Conservation (phyloP, 441 rosid genomes). For the Monsonia emarginata region DNA sequence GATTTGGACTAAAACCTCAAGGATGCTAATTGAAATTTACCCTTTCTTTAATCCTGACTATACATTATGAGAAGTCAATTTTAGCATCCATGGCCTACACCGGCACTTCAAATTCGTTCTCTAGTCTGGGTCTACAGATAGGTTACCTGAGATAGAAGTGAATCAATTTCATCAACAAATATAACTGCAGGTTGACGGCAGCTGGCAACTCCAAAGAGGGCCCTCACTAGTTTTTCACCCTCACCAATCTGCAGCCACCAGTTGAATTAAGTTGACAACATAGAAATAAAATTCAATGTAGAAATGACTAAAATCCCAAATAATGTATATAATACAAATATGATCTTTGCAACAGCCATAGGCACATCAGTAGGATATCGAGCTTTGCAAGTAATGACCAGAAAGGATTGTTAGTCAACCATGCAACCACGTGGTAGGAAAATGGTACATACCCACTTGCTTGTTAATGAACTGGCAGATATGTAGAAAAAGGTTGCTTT, state of each 20-base stretch:
- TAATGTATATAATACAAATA: not conserved
- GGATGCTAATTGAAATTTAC: too few species aligned
- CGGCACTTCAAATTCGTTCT: slow-evolving; percentile 3
- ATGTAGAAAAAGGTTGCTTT: slow-evolving; percentile 94
- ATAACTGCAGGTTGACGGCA: slow-evolving; percentile 98
- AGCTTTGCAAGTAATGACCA: not conserved
- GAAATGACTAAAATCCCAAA: not conserved
- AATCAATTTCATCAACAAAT: slow-evolving; percentile 93
- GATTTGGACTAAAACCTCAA: not conserved
- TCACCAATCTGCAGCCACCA: slow-evolving; percentile 65
- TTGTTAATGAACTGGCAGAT: slow-evolving; percentile 93
- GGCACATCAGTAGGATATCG: not conserved
- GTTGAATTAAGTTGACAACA: not conserved
- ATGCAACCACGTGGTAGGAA: slow-evolving; percentile 9
- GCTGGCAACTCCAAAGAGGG: slow-evolving; percentile 92
- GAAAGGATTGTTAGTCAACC: not conserved
- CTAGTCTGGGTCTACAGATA: slow-evolving; percentile 8
- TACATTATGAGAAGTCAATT: too few species aligned
- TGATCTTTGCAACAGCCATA: not conserved
- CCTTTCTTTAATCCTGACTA: too few species aligned
- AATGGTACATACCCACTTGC: slow-evolving; percentile 72
- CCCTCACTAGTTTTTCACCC: slow-evolving; percentile 95
- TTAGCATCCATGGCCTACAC: not conserved
- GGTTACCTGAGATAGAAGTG: slow-evolving; percentile 81
- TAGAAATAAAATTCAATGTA: not conserved